phyloP scores from a whole-genome alignment of 495 filamentous ascomycete genomes.

The Sabuloglossum arenarium region DNA sequence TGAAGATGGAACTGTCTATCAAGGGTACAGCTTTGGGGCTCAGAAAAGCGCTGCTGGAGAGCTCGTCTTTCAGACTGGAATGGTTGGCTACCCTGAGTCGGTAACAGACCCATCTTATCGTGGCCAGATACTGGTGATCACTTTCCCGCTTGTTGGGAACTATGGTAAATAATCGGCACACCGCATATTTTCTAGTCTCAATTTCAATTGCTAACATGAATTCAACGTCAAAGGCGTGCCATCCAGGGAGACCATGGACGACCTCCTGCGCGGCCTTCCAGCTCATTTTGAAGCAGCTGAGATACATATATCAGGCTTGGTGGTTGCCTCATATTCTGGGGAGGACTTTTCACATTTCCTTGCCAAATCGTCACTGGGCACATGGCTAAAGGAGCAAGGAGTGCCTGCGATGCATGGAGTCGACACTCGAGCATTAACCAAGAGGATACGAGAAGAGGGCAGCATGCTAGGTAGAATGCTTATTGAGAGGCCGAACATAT shows the following conservation, averaged over 20 bases:
- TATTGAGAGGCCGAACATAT: slow-evolving; percentile 35
- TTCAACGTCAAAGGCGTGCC: slow-evolving; percentile 31
- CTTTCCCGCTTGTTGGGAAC: slow-evolving; percentile 79
- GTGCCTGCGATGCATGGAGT: slow-evolving; percentile 94
- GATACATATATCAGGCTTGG: slow-evolving; percentile 81
- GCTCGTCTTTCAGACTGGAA: slow-evolving; percentile 96
- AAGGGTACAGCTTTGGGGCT: slow-evolving; percentile 88
- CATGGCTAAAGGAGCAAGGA: slow-evolving; percentile 89
- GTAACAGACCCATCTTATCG: slow-evolving; percentile 86
- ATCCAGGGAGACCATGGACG: slow-evolving; percentile 58
- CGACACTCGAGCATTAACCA: slow-evolving; percentile 84
- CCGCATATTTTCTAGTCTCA: background rate
- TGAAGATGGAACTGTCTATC: slow-evolving; percentile 69
- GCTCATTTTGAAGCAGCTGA: slow-evolving; percentile 79
- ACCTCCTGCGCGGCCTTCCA: slow-evolving; percentile 60
- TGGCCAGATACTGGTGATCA: slow-evolving; percentile 79
- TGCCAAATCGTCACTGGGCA: slow-evolving; percentile 67
- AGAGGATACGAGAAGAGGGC: slow-evolving; percentile 78
- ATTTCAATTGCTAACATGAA: background rate
- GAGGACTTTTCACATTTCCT: slow-evolving; percentile 91
- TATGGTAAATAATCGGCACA: slow-evolving; percentile 35
- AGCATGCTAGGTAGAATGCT: slow-evolving; percentile 91
- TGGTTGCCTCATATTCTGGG: slow-evolving; percentile 76
- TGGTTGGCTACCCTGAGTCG: slow-evolving; percentile 96
- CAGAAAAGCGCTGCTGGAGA: slow-evolving; percentile 83